Evolutionary conservation across 768 basidiomycete species (phyloP), one percentile per base, ranked within the genome.

Genomic region (Rhodosporidiobolus odoratus): DNA sequence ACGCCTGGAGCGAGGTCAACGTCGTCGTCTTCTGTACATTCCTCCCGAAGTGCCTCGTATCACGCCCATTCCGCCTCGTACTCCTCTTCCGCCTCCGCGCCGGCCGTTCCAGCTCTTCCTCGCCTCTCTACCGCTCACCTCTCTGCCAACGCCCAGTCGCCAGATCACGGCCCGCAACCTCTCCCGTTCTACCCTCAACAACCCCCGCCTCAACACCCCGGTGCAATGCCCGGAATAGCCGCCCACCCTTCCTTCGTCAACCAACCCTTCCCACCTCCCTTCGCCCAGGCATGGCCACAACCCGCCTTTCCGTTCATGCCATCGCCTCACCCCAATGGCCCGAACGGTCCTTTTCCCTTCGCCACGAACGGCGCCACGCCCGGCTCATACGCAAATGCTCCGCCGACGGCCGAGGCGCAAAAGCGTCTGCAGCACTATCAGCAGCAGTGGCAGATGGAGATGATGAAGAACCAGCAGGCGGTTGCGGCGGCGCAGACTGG

Each of bases 231-330:
- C 43, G 37, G 41, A 32, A 25, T 60, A 40, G 27, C 47, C 41
- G 52, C 53, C 19, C 67, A 57, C 48, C 66, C 67, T 3, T 41
- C 66, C 34, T 68, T 68, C 59, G 62, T 58, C 40, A 43, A 47
- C 4, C 66, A 68, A 27, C 4, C 65, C 6, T 65, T 62, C 57
- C 32, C 54, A 1, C 27, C 58, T 19, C 43, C 60, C 8, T 71
- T 63, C 48, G 65, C 54, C 4, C 53, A 53, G 27, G 40, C 48
- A 0, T 71, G 50, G 34, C 68, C 72, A 1, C 54, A 73, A n/a
- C 72, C 72, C 0, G 60, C 61, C 0, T 73, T 62, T 53, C 72
- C 72, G 4, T 73, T 73, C 68, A 65, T 73, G 25, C 64, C 72
- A 13, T 73, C 72, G 10, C 72, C 72, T 15, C 72, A 73, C 45